Base-by-base conservation (phyloP, 805 yeast species). In the Saccharomycopsis selenospora region DNA sequence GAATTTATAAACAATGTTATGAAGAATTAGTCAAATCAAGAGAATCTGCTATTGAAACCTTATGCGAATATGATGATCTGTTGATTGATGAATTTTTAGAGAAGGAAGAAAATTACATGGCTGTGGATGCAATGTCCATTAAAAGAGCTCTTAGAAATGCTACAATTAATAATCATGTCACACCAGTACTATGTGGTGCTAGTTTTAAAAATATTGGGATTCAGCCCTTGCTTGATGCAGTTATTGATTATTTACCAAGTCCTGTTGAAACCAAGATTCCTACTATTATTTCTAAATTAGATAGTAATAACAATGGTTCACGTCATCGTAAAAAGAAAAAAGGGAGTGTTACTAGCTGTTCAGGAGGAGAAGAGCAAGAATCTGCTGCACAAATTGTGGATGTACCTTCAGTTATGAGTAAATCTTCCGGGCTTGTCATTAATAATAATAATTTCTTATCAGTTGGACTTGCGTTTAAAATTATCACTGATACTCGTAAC, bases 181-280 rank as follows among this genome's bases (percentile, higher is more conserved):
- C 82, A 0, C 97, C 99, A 0, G 85, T 93, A 0, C 66, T 90
- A 30, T 89, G 97, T 64, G 99, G 99, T 10, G 85, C 97, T 1
- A 85, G 96, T 47, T 93, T 91, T 66, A 76, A 73, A 56, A 91
- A 91, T 62, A 85, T 91, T 42, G 99, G 99, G 23, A 95, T 93
- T 2, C 98, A 93, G 72, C 90, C 90, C 20, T 96, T 91, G 30
- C 73, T 93, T 58, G 97, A 93, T 66, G 93, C 97, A 36, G 95
- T 93, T 52, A 91, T 91, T 56, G 97, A 91, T 65, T 93, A 81
- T 68, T 76, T 93, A 60, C 98, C 99, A 0, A 79, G 89, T 1
- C 98, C 98, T 1, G 55, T 74, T 2, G 89, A 89, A 53, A 70
- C 73, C 0, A 61, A 61, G 1, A 56, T 73, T 2, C 93, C 95